Conservation (phyloP, 257 asterid genomes). For the Cordia subcordata region DNA sequence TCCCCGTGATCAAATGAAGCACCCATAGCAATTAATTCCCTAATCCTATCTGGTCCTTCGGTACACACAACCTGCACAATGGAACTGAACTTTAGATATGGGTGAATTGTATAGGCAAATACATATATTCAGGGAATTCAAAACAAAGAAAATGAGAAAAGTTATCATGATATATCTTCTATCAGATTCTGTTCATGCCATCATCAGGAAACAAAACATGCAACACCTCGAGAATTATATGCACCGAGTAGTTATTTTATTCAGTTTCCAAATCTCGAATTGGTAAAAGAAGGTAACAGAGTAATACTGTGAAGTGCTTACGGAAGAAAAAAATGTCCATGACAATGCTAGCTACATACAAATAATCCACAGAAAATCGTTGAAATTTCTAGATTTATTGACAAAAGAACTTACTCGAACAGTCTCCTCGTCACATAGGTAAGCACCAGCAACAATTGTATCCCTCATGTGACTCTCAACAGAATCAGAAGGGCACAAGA, state of each 20-base stretch:
- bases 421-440: slow-evolving; percentile 96
- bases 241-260: no score
- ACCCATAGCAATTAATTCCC: slow-evolving; percentile 97
- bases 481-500: slow-evolving; percentile 85
- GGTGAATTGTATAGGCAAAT: slow-evolving; percentile 8
- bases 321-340: neutral
- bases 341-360: neutral
- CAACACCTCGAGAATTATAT: neutral
- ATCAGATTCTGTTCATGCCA: neutral
- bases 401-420: slow-evolving; percentile 63
- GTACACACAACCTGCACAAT: slow-evolving; percentile 85
- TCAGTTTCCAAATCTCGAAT: no score
- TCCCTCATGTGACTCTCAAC: slow-evolving; percentile 95
- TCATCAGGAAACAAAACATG: neutral
- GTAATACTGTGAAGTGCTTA: no score
- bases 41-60: slow-evolving; percentile 97
- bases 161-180: neutral
- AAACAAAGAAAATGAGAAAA: neutral
- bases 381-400: neutral
- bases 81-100: slow-evolving; percentile 10
- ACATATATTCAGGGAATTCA: neutral
- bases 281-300: no score
- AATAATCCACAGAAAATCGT: neutral
- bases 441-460: slow-evolving; percentile 97
- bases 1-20: slow-evolving; percentile 98